Base-by-base conservation (phyloP, 345 rosid genomes). In the Gossypium herbaceum region DNA sequence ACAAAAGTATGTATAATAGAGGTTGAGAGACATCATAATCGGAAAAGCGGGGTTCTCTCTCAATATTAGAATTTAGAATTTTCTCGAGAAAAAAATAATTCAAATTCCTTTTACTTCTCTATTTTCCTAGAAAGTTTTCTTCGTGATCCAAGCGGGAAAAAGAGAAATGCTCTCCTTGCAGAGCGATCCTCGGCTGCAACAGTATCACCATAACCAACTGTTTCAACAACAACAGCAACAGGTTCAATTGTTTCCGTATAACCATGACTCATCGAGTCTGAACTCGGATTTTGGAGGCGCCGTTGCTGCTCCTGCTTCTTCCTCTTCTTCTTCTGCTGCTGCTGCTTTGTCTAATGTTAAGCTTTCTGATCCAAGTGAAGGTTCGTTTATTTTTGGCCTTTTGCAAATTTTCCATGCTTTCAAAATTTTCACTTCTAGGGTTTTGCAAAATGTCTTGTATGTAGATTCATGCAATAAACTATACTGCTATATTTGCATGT, bases 131-230 rank as follows among this genome's bases (percentile, higher is more conserved):
- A 41, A 64, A 63, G 43, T 13, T 64, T 39, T 64, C 34, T 41
- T 64, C 16, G 48, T 39, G 68, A 64, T 64, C 50, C 68, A 64
- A 64, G 50, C 25, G 19, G 68, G 48, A 9, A 17, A 64, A 13
- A 34, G 41, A 34, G 41, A 64, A 64, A 64, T 65, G 70, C 52
- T 65, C 70, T 65, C 70, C 52, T n/a, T 65, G 27, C 52, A 65
- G 70, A 43, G 29, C 29, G 70, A 44, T 65, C 70, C 70, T 19
- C 70, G 70, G 52, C 52, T 65, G 70, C 70, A 65, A 65, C 70
- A 65, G 70, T 44, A 65, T 51, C 51, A 65, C 44, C 29, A 19
- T 65, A 65, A 44, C 17, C 29, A 65, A 16, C 51, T n/a, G 52
- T 12, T 65, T 65, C 70, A 65, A 43, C 69, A 64, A n/a, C 27